These are phyloP conservation scores for Fusarium annulatum DNA, from an alignment of 2,329 filamentous ascomycete species.

Conservation along the genomic window DNA sequence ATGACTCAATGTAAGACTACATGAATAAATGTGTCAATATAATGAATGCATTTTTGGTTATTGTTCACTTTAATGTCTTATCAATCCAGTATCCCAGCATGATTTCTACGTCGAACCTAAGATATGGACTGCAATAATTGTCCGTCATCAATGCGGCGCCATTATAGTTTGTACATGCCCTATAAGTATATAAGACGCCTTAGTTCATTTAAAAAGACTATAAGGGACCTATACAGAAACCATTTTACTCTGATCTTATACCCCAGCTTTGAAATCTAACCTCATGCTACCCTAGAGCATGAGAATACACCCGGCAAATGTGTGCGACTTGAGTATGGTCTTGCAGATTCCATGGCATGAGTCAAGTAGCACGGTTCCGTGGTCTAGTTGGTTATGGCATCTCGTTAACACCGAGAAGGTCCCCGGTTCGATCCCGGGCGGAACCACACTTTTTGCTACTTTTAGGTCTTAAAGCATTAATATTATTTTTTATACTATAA, in stretches of 20 bases:
- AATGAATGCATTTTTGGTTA: not conserved
- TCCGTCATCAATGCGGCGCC: not conserved
- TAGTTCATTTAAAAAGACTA: fast-evolving
- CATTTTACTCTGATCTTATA: not conserved
- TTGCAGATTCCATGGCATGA: fast-evolving
- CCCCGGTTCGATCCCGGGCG: constrained; percentile 55
- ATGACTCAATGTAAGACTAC: not conserved
- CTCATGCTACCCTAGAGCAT: not conserved
- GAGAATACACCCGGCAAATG: fast-evolving
- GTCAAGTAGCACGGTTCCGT: constrained; percentile 43
- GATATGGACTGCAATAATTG: fast-evolving
- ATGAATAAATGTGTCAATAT: not conserved
- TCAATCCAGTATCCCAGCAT: fast-evolving
- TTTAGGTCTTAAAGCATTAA: too few species aligned
- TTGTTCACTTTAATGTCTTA: not conserved
- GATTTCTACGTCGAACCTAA: fast-evolving
- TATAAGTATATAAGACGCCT: fast-evolving
- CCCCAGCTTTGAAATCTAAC: too few species aligned
- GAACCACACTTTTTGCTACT: constrained; percentile 45
- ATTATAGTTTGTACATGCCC: fast-evolving
- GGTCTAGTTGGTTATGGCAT: constrained; percentile 56
- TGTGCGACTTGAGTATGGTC: fast-evolving
- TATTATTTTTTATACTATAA: not conserved
- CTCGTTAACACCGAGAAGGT: constrained; percentile 56
- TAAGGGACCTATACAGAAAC: not conserved